Evolutionary conservation across 1,139 yeast species (phyloP), one percentile per base, ranked within the genome.

Genomic region (Yarrowia galli): DNA sequence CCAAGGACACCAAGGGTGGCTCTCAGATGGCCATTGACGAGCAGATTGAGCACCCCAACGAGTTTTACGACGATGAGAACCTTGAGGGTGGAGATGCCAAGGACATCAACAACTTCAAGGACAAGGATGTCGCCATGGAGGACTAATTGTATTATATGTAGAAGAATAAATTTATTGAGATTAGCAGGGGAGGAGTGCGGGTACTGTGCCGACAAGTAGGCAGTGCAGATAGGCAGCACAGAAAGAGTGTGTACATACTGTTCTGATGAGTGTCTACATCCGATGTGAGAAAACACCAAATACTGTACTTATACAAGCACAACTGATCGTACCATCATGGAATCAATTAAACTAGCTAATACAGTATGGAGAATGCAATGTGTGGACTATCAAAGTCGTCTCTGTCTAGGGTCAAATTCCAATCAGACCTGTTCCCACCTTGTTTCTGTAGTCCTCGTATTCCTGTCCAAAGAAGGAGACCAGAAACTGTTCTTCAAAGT

Each of bases 1-100:
- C 97, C 2, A 87, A 86, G 71, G 99, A 93, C 74, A 89, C 96
- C 5, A 86, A 90, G 75, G 98, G 98, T 58, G 98, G 98, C 3
- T 90, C 97, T 0, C 90, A 89, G 74, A 86, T 84, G 75, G 92
- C 93, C 10, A 84, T 96, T 71, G 98, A 95, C 76, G 87, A 87
- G 74, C 83, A 81, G 56, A 82, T 90, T 25, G 79, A 74, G 61
- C 74, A 75, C 1, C 72, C 70, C 32, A 77, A 77, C 69, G 81
- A 79, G 73, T 79, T 77, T 69, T 80, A 78, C 68, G 81, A 79
- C 67, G 77, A 78, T 54, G 80, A 78, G 69, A 78, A 78, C 67
- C 69, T 69, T 25, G 68, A 73, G 45, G 77, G 78, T n/a, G 78
- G 78, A 15, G 64, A 58, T n/a, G 54, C 48, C 69, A 70, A 54